Conservation (phyloP, 345 rosid genomes). For the Lepidium didymum region DNA sequence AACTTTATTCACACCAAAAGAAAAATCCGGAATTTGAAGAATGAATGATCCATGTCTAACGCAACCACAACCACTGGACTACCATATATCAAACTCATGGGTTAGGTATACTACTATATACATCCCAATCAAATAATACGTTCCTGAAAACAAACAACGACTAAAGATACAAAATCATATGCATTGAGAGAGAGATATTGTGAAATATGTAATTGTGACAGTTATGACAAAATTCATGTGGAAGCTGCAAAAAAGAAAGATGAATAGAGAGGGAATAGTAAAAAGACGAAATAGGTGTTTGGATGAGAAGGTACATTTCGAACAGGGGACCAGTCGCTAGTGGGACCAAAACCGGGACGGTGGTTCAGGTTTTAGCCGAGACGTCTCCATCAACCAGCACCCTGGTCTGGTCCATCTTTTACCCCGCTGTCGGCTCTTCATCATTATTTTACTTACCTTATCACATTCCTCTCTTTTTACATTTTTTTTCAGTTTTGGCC, state of each 20-base stretch:
- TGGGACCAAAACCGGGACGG: not conserved
- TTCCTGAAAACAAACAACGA: not conserved
- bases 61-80: too few species aligned
- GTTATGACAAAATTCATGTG: not conserved
- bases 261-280: not conserved
- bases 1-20: too few species aligned
- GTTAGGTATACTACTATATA: not conserved
- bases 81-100: not conserved
- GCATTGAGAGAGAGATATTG: too few species aligned
- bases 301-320: not conserved
- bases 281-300: not conserved
- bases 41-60: too few species aligned
- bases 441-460: not conserved
- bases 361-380: constrained; percentile 13
- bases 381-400: constrained; percentile 9
- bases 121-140: not conserved
- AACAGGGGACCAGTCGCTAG: not conserved
- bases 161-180: not conserved
- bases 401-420: constrained; percentile 19
- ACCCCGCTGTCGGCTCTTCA: not conserved
- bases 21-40: too few species aligned
- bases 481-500: not conserved
- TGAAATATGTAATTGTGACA: not conserved
- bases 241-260: not conserved
- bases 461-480: not conserved